Base-by-base conservation (phyloP, 345 rosid genomes). In the Microcos paniculata region DNA sequence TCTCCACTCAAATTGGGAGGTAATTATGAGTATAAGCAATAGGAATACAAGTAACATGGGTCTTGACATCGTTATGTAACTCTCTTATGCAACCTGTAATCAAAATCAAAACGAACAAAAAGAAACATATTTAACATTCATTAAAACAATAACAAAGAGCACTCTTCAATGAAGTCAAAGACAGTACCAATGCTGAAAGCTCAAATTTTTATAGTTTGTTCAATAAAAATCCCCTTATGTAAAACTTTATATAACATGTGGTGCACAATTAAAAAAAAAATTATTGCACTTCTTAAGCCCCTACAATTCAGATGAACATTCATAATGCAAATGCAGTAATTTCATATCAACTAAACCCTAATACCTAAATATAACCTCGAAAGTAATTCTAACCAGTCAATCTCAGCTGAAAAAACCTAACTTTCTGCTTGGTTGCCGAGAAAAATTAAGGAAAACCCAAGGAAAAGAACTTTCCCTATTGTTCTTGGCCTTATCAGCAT, bases 1-100 rank as follows among this genome's bases (percentile, higher is more conserved):
- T 74, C 91, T 90, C 98, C 98, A 94, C 77, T 94, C 98, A 70
- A 94, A 94, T 64, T 91, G 97, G 68, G 94, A 92, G 24, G 98
- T 92, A 51, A 91, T 88, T 55, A 94, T 87, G 52, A 92, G 91
- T 82, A 90, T 77, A 14, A 94, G 79, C 76, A 92, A 84, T 42
- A 94, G 87, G 82, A 89, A 94, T 19, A 90, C 94, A 0, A 94
- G 91, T 48, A 94, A 30, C 83, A 94, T 84, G 26, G 94, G 92
- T 77, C 97, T 91, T 52, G 95, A 87, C 95, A 94, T 94, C 23
- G 65, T 85, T 46, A 78, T 28, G 66, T 42, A 42, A 57, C n/a
- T 66, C 72, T 82, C 84, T 61, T 82, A 77, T 74, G 75, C 61
- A 69, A 62, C 81, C 97, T 89, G 88, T 67, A 64, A 59, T 23